Evolutionary conservation across 2,329 filamentous ascomycete species (phyloP), one percentile per base, ranked within the genome.

Genomic region (Bipolaris gigantea): DNA sequence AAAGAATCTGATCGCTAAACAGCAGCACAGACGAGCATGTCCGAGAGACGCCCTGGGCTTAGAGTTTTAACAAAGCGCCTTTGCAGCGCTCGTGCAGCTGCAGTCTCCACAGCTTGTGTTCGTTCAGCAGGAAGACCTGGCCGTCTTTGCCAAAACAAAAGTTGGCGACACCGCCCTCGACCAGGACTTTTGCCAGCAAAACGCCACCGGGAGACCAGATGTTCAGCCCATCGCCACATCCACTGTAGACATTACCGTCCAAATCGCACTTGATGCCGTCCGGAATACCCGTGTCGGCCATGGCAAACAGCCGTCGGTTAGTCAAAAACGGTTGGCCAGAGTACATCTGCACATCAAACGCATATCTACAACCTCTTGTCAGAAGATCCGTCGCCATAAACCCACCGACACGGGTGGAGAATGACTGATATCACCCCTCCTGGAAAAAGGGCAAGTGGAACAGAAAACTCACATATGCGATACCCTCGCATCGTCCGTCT

Each of bases 191-290:
- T 2, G 79, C 80, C n/a, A 82, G 67, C 1, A 79, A 64, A 4
- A 66, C 65, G 0, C 80, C 80, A 2, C 70, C 75, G 1, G 73
- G 56, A 34, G 67, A 77, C 77, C 79, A 83, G 5, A 82, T 72
- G 51, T 81, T 78, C 11, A 83, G 64, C 1, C 80, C 80, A 48
- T 80, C 79, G 2, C 72, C 75, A 47, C 79, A 81, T 0, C 76
- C 79, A 27, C 74, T 74, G 56, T 78, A 86, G 2, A 86, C 78
- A 48, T 85, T 83, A 2, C 84, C 84, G 3, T 77, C 70, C 0
- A 21, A 44, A 41, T 65, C 62, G 50, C 64, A 67, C 30, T 65
- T 67, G 46, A 68, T 65, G 5, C 61, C 64, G 23, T 69, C 60
- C 0, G 65, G 65, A 8, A 65, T 52, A 7, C 60, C 57, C 4